phyloP scores from a whole-genome alignment of 306 rosid species.

The Comarum palustre region DNA sequence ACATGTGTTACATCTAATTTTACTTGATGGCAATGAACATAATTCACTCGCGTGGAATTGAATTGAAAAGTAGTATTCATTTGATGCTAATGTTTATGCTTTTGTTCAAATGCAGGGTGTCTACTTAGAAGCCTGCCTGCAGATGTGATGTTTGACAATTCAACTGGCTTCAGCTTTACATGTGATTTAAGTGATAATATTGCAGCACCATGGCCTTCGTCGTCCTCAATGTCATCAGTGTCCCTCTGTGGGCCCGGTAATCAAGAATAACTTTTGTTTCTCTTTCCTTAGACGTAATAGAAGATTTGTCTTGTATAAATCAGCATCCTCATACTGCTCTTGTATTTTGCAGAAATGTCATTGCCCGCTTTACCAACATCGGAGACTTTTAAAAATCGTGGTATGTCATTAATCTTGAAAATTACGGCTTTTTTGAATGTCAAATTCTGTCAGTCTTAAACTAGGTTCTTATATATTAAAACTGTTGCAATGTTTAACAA shows the following conservation, averaged over 20 bases:
- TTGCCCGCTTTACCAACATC: conserved; percentile 90
- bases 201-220: conserved; percentile 95
- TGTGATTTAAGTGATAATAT: conserved; percentile 93
- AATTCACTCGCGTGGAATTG: neutral
- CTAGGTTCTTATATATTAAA: too few species aligned
- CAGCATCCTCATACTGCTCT: neutral
- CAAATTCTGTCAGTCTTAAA: too few species aligned
- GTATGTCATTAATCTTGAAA: conserved; percentile 58
- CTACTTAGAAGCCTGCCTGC: conserved; percentile 89
- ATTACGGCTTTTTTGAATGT: too few species aligned
- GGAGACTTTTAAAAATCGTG: conserved; percentile 71
- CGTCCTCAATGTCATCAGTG: conserved; percentile 72
- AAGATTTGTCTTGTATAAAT: conserved; percentile 14
- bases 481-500: too few species aligned
- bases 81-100: conserved; percentile 14
- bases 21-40: neutral
- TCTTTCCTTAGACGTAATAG: conserved; percentile 8
- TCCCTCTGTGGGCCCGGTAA: conserved; percentile 97
- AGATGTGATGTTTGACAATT: conserved; percentile 76
- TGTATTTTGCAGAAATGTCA: conserved; percentile 82
- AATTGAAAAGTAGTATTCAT: neutral
- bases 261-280: conserved; percentile 6
- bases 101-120: conserved; percentile 56
- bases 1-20: neutral
- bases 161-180: conserved; percentile 77